A percentile compares a stretch with the other conserved stretches of the same genome.
Conservation (phyloP, 768 basidiomycete species). For the Psilocybe sp. region DNA sequence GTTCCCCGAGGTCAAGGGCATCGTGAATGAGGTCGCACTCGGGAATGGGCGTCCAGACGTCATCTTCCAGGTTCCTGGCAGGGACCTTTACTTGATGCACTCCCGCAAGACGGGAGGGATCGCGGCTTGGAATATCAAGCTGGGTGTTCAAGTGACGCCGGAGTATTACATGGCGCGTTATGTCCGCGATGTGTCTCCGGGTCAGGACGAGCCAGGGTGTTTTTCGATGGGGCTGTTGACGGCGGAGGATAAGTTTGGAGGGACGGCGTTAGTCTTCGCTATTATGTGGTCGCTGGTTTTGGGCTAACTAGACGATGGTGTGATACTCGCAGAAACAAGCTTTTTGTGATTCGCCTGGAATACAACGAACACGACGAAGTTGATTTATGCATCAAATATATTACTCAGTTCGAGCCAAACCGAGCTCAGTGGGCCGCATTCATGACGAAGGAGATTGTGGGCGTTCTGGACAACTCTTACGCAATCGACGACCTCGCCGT, state of each 20-base stretch:
- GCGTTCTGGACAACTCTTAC: conserved; percentile 17
- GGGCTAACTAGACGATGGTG: not conserved
- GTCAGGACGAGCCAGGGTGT: conserved; percentile 18
- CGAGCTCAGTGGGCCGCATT: conserved; percentile 23
- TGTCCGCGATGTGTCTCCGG: conserved; percentile 26
- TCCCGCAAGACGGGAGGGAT: conserved; percentile 13
- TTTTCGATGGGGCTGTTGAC: conserved; percentile 25
- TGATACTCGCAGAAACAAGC: conserved; percentile 2
- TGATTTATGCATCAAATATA: conserved; percentile 7
- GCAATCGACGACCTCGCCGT: not conserved
- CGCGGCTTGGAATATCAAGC: conserved; percentile 17
- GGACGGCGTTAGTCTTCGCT: conserved; percentile 7
- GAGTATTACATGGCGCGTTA: conserved; percentile 10
- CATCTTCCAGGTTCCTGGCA: conserved; percentile 27
- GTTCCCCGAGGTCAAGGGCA: conserved; percentile 14
- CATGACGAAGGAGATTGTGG: conserved; percentile 23
- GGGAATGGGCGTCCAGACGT: conserved; percentile 15
- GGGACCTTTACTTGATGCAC: conserved; percentile 22
- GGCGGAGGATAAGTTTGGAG: not conserved
- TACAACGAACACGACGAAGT: conserved; percentile 5
- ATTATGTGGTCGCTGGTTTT: not conserved
- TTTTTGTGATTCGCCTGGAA: conserved; percentile 14
- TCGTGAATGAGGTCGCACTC: conserved; percentile 14
- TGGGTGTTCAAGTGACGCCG: conserved; percentile 10
- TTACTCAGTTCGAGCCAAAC: conserved; percentile 1